A percentile compares a stretch with the other conserved stretches of the same genome.
These are phyloP conservation scores for Nigrospora sphaerica DNA, from an alignment of 2,329 filamentous ascomycete genomes.

Conservation along the genomic window DNA sequence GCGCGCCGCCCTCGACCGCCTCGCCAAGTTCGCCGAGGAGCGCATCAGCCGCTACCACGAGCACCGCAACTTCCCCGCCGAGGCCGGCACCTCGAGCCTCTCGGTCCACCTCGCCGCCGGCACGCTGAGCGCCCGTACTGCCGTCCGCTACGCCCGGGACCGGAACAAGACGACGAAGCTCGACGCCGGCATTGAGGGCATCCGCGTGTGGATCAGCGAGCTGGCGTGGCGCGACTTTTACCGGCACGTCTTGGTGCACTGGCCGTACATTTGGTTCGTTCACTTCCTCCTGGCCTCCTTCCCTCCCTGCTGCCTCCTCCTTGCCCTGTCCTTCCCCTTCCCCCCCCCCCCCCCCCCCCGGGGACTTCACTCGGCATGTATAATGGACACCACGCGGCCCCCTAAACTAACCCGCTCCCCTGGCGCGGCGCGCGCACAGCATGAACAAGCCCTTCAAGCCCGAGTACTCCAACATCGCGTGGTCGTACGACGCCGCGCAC, in stretches of 20 bases:
- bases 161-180: constrained; percentile 48
- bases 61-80: constrained; percentile 58
- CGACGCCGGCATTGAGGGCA: constrained; percentile 58
- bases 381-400: background rate
- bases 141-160: constrained; percentile 54
- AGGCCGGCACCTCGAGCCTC: constrained; percentile 58
- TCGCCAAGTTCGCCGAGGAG: constrained; percentile 62
- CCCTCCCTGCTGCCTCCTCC: background rate
- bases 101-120: constrained; percentile 66
- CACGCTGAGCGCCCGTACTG: constrained; percentile 59
- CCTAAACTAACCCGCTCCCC: constrained; percentile 6
- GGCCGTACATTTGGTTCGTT: constrained; percentile 71
- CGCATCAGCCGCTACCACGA: constrained; percentile 56
- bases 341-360: too few species aligned
- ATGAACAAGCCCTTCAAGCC: constrained; percentile 67
- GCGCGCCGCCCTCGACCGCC: constrained; percentile 56
- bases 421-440: constrained; percentile 11
- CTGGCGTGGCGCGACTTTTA: constrained; percentile 87
- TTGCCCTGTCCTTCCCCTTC: background rate
- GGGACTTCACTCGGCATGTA: too few species aligned
- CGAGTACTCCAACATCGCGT: constrained; percentile 73
- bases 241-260: constrained; percentile 75
- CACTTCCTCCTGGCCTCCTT: too few species aligned
- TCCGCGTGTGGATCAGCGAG: constrained; percentile 71
- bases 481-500: constrained; percentile 66